phyloP scores from a whole-genome alignment of 495 filamentous ascomycete genomes.

The Margaritispora aquatica region DNA sequence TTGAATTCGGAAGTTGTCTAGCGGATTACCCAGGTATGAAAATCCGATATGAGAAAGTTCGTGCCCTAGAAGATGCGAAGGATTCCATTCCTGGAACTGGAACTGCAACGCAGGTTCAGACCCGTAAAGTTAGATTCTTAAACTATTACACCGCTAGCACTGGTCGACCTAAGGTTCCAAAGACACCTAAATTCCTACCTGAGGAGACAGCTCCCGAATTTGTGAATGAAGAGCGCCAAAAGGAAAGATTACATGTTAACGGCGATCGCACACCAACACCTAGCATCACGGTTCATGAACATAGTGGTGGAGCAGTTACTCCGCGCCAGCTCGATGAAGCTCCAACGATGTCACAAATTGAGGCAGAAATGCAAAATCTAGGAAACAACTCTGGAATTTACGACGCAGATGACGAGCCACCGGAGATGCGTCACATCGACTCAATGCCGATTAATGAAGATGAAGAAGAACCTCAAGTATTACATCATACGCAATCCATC shows the following conservation, averaged over 20 bases:
- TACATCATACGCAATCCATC: background rate
- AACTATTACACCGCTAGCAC: slow-evolving; percentile 90
- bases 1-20: slow-evolving; percentile 77
- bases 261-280: slow-evolving; percentile 9
- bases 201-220: background rate
- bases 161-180: slow-evolving; percentile 47
- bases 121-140: slow-evolving; percentile 59
- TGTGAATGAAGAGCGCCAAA: slow-evolving; percentile 18
- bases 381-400: slow-evolving; percentile 19
- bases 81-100: slow-evolving; percentile 24
- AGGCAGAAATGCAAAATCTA: slow-evolving; percentile 15
- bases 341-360: slow-evolving; percentile 5
- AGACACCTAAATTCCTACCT: slow-evolving; percentile 11
- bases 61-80: slow-evolving; percentile 62
- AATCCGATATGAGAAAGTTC: slow-evolving; percentile 58
- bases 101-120: slow-evolving; percentile 10
- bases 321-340: slow-evolving; percentile 15
- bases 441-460: slow-evolving; percentile 29
- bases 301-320: slow-evolving; percentile 25
- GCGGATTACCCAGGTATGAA: slow-evolving; percentile 68
- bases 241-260: slow-evolving; percentile 9
- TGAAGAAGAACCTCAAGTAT: background rate
- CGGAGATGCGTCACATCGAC: slow-evolving; percentile 26
- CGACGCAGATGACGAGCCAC: slow-evolving; percentile 13
- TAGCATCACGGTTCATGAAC: slow-evolving; percentile 38